A percentile compares a stretch with the other conserved stretches of the same genome.
Evolutionary conservation across 768 basidiomycete genomes (phyloP).

Genomic region (Daedaleopsis nitida): DNA sequence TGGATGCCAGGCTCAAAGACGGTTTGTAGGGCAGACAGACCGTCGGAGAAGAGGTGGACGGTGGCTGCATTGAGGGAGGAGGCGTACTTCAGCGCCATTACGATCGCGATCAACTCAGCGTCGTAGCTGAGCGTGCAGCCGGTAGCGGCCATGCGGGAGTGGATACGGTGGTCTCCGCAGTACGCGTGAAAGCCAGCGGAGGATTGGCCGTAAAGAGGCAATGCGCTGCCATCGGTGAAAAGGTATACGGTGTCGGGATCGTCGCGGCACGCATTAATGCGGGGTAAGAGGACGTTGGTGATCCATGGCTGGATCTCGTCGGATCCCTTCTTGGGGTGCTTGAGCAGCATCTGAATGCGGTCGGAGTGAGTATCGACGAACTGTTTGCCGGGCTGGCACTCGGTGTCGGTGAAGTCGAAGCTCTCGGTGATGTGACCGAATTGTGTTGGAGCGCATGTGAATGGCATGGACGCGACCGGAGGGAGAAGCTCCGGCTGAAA

Average conservation of each 20-base stretch:
- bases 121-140: neutral
- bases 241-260: neutral
- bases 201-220: neutral
- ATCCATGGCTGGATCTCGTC: neutral
- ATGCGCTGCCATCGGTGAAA: neutral
- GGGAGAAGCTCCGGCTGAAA: neutral
- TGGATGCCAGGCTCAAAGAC: neutral
- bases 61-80: neutral
- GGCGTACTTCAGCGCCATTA: neutral
- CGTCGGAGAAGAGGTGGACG: neutral
- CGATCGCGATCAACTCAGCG: neutral
- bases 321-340: neutral
- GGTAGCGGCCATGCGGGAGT: neutral
- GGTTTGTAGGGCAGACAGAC: neutral
- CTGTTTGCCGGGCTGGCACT: neutral
- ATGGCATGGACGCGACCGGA: neutral
- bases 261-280: neutral
- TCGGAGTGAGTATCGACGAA: neutral
- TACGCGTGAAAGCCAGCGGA: neutral
- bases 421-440: neutral
- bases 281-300: neutral
- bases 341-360: neutral
- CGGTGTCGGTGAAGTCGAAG: neutral
- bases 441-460: neutral
- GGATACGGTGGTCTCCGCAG: neutral